These are phyloP conservation scores for Rhodotorula diobovata DNA, from an alignment of 768 basidiomycete genomes.

Conservation along the genomic window DNA sequence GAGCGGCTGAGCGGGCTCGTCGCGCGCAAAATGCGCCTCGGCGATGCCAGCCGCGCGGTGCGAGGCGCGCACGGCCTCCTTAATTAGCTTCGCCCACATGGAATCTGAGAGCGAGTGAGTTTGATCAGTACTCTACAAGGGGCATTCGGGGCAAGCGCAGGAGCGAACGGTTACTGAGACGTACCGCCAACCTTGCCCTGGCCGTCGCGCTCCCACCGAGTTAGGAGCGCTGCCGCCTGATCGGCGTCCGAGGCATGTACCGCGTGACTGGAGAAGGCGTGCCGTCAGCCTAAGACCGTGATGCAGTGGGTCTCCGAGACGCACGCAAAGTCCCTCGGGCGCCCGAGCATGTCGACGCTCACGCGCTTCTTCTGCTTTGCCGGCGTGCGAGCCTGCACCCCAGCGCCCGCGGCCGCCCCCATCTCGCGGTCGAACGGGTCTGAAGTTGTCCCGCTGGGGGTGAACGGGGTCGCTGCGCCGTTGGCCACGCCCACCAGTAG, in stretches of 20 bases:
- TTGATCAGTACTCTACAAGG: slow-evolving; percentile 45
- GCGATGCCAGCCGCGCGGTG: slow-evolving; percentile 67
- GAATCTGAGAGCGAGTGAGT: slow-evolving; percentile 62
- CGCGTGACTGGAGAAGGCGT: slow-evolving; percentile 71
- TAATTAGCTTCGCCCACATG: slow-evolving; percentile 77
- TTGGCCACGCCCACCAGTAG: background rate
- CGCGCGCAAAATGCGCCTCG: slow-evolving; percentile 53
- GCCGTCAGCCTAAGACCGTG: too few relatives aligned
- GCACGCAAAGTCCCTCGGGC: slow-evolving; percentile 34
- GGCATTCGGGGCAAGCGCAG: slow-evolving; percentile 23
- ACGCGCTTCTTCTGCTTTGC: slow-evolving; percentile 58
- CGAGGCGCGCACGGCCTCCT: slow-evolving; percentile 59
- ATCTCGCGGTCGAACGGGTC: slow-evolving; percentile 2
- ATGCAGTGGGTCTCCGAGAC: background rate
- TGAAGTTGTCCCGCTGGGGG: background rate
- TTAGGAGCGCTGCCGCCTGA: slow-evolving; percentile 78
- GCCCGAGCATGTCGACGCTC: slow-evolving; percentile 84
- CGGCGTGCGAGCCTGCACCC: slow-evolving; percentile 39
- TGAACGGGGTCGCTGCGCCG: background rate
- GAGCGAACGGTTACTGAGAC: too few relatives aligned
- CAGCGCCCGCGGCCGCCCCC: background rate
- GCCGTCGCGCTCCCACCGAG: slow-evolving; percentile 82
- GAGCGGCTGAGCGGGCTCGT: slow-evolving; percentile 8
- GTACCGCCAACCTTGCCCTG: slow-evolving; percentile 81
- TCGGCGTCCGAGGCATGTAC: slow-evolving; percentile 87